A percentile compares a stretch with the other conserved stretches of the same genome.
These are phyloP conservation scores for Alnus glutinosa DNA, from an alignment of 306 rosid species.

Conservation along the genomic window DNA sequence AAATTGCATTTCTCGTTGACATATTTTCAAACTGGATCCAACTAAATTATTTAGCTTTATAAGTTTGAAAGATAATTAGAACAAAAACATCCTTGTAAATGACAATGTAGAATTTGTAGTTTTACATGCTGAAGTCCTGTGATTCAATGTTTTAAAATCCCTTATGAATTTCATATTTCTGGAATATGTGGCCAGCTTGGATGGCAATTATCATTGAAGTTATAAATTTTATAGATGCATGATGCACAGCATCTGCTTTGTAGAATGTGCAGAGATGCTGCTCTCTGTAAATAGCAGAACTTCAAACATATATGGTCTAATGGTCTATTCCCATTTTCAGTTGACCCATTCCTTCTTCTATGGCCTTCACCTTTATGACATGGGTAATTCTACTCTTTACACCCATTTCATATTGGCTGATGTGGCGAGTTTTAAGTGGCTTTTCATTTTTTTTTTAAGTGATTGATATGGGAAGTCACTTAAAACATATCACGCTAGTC, in stretches of 20 bases:
- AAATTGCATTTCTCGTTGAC: not conserved
- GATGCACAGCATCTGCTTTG: not conserved
- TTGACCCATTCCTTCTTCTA: not conserved
- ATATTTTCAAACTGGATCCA: not conserved
- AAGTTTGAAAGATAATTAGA: not conserved
- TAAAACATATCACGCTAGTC: no score
- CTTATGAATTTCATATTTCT: not conserved
- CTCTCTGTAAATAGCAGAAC: not conserved
- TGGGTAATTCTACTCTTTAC: no score
- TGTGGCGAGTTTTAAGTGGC: no score
- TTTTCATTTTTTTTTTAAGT: no score
- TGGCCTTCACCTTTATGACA: no score
- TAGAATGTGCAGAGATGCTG: not conserved
- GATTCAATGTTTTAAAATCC: not conserved
- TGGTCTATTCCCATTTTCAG: not conserved
- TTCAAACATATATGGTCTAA: not conserved
- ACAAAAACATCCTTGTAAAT: not conserved
- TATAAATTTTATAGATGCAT: not conserved
- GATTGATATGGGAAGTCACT: no score
- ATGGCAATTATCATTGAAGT: not conserved
- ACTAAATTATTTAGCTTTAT: not conserved
- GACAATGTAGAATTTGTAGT: not conserved
- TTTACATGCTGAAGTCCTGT: conserved; percentile 4
- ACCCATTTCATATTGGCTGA: no score
- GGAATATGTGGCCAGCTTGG: not conserved